Conservation (phyloP, 139 green algal genomes). For the Nannochloris sp. region DNA sequence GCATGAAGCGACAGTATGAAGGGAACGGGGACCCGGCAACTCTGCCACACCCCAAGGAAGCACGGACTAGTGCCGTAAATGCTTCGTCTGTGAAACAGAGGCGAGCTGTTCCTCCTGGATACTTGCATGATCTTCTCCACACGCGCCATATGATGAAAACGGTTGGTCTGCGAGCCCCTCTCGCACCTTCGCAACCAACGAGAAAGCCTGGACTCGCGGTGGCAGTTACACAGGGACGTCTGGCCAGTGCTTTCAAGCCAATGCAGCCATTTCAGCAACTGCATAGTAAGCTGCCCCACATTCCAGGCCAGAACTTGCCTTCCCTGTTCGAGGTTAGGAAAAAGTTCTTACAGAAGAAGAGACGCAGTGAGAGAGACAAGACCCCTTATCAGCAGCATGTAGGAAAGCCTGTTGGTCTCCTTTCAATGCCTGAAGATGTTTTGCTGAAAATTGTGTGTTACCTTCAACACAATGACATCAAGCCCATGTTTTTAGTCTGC, state of each 20-base stretch:
- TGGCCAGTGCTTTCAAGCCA: neutral
- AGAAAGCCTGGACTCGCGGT: neutral
- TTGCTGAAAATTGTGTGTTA: constrained; percentile 42
- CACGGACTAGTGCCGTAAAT: no score
- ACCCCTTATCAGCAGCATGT: constrained; percentile 12
- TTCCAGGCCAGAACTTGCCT: constrained; percentile 5
- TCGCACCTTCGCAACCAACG: neutral
- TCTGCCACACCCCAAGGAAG: no score
- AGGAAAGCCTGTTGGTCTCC: constrained; percentile 12
- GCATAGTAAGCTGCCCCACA: neutral
- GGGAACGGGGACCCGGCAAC: no score
- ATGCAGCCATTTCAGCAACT: neutral
- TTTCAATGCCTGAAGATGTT: constrained; percentile 38
- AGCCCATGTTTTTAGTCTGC: constrained; percentile 34
- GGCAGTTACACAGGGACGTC: neutral
- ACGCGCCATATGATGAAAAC: constrained; percentile 16
- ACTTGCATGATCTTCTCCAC: constrained; percentile 15
- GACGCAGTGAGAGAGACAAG: neutral
- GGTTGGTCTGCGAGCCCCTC: constrained; percentile 6
- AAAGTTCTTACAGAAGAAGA: constrained; percentile 19
- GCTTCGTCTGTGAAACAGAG: neutral
- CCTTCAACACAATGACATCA: constrained; percentile 36
- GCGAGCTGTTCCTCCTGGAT: constrained; percentile 11
- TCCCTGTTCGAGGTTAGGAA: constrained; percentile 26
- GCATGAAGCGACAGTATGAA: no score